A percentile compares a stretch with the other conserved stretches of the same genome.
These are phyloP conservation scores for Geotrichum cucujoidarum DNA, from an alignment of 1,139 yeast species.

Conservation along the genomic window DNA sequence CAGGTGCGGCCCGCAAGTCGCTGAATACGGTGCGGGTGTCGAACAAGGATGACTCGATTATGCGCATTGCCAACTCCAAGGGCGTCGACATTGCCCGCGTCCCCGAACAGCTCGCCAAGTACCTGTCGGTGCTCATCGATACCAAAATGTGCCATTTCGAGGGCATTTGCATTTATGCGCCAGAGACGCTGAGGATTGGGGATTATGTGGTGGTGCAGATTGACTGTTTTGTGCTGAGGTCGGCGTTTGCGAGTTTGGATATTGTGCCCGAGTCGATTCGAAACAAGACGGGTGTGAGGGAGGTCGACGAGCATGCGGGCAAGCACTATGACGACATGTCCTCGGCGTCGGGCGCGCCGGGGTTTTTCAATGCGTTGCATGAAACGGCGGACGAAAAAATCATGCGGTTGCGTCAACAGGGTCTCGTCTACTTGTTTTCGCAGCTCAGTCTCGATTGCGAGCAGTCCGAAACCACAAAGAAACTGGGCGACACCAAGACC, in stretches of 20 bases:
- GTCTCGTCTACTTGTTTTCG: conserved; percentile 54
- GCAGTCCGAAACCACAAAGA: conserved; percentile 26
- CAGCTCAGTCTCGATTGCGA: conserved; percentile 39
- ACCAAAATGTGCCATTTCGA: conserved; percentile 52
- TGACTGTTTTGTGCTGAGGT: conserved; percentile 53
- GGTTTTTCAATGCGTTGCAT: conserved; percentile 30
- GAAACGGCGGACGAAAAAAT: conserved; percentile 56
- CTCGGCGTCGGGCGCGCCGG: not conserved
- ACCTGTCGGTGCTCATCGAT: conserved; percentile 63
- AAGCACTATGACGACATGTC: conserved; percentile 1
- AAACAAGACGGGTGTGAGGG: conserved; percentile 1
- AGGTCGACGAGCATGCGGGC: conserved; percentile 4
- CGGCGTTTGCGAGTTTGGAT: conserved; percentile 43
- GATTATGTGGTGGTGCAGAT: conserved; percentile 62
- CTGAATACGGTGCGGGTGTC: conserved; percentile 4
- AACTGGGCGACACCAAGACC: conserved; percentile 24
- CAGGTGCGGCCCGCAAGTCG: conserved; percentile 7
- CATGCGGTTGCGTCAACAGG: conserved; percentile 52
- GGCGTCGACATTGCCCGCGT: conserved; percentile 72
- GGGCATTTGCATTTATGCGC: conserved; percentile 57
- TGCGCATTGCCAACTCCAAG: conserved; percentile 32
- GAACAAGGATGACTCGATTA: conserved; percentile 31
- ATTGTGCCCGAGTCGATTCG: conserved; percentile 17
- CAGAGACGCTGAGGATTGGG: conserved; percentile 60
- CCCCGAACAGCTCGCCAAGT: conserved; percentile 66